Conservation (phyloP, 108 stramenopile species). For the Cyclotella choctawhatcheeana region DNA sequence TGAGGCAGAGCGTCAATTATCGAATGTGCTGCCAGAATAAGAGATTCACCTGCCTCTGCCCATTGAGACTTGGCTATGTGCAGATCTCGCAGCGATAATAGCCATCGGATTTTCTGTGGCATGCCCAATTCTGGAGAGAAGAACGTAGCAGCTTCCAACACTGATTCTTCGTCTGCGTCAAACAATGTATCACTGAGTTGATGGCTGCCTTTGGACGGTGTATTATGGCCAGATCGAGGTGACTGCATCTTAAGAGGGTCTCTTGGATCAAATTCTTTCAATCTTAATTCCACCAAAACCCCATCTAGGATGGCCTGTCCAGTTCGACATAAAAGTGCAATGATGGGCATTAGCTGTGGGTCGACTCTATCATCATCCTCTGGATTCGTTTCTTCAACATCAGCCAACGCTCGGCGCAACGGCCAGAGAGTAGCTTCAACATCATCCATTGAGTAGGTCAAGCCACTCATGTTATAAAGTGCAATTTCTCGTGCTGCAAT, state of each 20-base stretch:
- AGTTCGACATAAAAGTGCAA: slow-evolving; percentile 72
- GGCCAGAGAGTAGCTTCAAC: slow-evolving; percentile 81
- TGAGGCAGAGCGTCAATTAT: slow-evolving; percentile 74
- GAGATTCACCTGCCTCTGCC: slow-evolving; percentile 84
- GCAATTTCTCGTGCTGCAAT: slow-evolving; percentile 86
- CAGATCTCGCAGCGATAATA: slow-evolving; percentile 68
- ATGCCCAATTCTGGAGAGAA: slow-evolving; percentile 75
- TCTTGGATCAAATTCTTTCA: slow-evolving; percentile 42
- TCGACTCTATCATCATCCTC: slow-evolving; percentile 86
- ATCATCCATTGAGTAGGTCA: slow-evolving; percentile 59
- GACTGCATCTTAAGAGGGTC: slow-evolving; percentile 32
- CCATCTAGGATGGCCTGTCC: slow-evolving; percentile 88
- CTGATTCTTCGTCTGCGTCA: slow-evolving; percentile 92
- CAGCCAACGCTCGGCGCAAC: slow-evolving; percentile 79
- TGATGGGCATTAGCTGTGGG: slow-evolving; percentile 72
- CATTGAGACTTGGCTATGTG: slow-evolving; percentile 83
- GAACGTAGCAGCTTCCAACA: slow-evolving; percentile 84
- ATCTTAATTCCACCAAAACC: slow-evolving; percentile 81
- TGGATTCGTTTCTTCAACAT: slow-evolving; percentile 86
- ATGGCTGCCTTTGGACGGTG: slow-evolving; percentile 2
- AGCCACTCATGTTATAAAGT: slow-evolving; percentile 66
- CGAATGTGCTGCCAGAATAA: slow-evolving; percentile 73
- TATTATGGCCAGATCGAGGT: slow-evolving; percentile 2
- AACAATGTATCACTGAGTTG: slow-evolving; percentile 41
- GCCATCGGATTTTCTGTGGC: slow-evolving; percentile 79